Conservation (phyloP, 202 grass and related monocot species). For the Eragrostis tef region DNA sequence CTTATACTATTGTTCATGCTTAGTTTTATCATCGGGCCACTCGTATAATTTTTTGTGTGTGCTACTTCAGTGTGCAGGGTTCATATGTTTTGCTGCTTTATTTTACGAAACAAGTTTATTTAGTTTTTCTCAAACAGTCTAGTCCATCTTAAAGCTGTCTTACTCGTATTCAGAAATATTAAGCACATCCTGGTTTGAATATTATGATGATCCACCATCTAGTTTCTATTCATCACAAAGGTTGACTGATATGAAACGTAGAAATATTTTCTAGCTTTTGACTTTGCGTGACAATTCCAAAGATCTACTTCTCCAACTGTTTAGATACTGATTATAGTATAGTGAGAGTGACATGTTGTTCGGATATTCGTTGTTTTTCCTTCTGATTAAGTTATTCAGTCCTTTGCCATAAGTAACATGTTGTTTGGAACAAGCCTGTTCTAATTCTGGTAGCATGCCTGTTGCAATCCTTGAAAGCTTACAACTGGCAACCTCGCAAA, state of each 20-base stretch:
- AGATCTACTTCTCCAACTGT: conserved; percentile 6
- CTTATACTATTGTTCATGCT: background rate
- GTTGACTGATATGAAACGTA: background rate
- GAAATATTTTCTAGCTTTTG: background rate
- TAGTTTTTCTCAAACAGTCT: background rate
- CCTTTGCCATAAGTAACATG: conserved; percentile 31
- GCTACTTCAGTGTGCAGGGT: background rate
- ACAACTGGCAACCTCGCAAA: background rate
- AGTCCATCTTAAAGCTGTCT: background rate
- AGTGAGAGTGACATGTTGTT: background rate
- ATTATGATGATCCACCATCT: background rate
- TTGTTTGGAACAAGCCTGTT: conserved; percentile 17
- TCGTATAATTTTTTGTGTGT: background rate
- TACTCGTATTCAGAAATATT: background rate
- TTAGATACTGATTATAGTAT: conserved; percentile 19
- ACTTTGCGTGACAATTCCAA: background rate
- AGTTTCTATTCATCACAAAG: background rate
- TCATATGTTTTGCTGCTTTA: background rate
- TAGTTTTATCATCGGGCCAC: background rate
- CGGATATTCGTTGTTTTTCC: background rate
- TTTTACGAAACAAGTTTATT: background rate
- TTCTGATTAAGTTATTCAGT: conserved; percentile 6
- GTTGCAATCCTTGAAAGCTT: conserved; percentile 40
- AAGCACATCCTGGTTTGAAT: background rate
- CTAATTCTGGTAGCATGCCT: conserved; percentile 32